Evolutionary conservation across 768 basidiomycete genomes (phyloP), one percentile per base, ranked within the genome.

Genomic region (Xerocomellus dryophilus): DNA sequence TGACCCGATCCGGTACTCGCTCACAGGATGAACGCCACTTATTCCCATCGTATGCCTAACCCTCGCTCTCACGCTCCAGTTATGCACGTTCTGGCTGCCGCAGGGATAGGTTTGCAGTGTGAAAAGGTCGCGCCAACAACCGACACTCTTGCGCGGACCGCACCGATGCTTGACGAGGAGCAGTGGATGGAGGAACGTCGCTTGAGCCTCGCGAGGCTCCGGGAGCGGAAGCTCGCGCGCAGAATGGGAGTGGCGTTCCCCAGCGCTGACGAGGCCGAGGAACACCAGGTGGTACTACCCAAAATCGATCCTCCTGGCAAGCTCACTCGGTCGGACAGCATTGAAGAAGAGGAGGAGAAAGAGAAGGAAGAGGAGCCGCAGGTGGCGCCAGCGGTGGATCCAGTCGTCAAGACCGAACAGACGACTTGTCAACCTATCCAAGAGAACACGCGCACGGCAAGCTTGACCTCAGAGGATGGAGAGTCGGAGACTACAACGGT

Each of bases 1-100:
- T 54, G 29, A 61, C 18, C 50, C 6, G 56, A 50, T 46, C 41
- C 20, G 27, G 23, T 9, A n/a, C 38, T 43, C 14, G 12, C 34
- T 21, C 32, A 27, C 57, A 87, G 90, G 8, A 67, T 88, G 59
- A 78, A 74, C 10, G 89, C 86, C 60, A 71, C 78, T 7, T 96
- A 81, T 65, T 87, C 90, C 0, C 92, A 94, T 72, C 84, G 93
- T 7, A 97, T 97, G 93, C 84, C 80, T 43, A 83, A 74, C 14
- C 76, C 89, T 2, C 80, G 84, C 41, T 82, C 81, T 5, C 93
- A 97, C 60, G 83, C 84, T 0, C 83, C 89, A 1, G 85, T 96
- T 47, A 67, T 75, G 46, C 81, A 81, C 31, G 82, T 93, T 17
- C 79, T 93, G 36, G 72, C 77, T 34, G 81, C 81, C 4, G 86